Evolutionary conservation across 2,329 filamentous ascomycete species (phyloP), one percentile per base, ranked within the genome.

Genomic region (Colletotrichum sp.): DNA sequence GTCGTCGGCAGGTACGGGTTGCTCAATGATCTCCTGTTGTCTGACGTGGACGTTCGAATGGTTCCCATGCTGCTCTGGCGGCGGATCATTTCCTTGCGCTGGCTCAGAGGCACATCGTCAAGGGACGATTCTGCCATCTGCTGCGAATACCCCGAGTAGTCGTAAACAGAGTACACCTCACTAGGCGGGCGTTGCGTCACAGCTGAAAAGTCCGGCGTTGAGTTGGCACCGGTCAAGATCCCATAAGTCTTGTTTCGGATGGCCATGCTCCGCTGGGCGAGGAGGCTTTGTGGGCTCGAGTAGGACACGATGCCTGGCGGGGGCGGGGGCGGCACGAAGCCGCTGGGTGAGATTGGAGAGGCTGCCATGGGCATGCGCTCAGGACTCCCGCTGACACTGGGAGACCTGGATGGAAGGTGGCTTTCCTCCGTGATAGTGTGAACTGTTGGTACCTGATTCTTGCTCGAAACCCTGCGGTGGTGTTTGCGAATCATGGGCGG

Each of bases 61-160:
- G 85, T 71, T 15, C 71, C 68, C 13, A 63, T 75, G 78, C 86
- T 88, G 75, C 81, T 87, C 55, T 90, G 88, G 36, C 89, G 75
- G 12, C 70, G 90, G 69, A 94, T 90, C 33, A 93, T 82, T 59
- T 90, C 84, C 69, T 88, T 89, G 57, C 94, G 91, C 78, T 93
- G 90, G 55, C 91, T 93, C 21, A 97, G 87, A 0, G 94, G 92
- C 76, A 96, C 87, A 70, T 95, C 90, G 74, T 96, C 94, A 2
- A 88, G 85, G 3, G 75, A 74, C 21, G n/a, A 70, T 27, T 54
- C 33, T 15, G 31, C 36, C 31, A 61, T 43, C 6, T 66, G 68
- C 8, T 29, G 57, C 33, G 38, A 27, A 66, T 82, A 80, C 70
- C 80, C 78, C 16, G 81, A 75, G 69, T 84, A 82, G 75, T 84